These are phyloP conservation scores for Polyporus tsugae DNA, from an alignment of 1,284 basidiomycete genomes.

Conservation along the genomic window DNA sequence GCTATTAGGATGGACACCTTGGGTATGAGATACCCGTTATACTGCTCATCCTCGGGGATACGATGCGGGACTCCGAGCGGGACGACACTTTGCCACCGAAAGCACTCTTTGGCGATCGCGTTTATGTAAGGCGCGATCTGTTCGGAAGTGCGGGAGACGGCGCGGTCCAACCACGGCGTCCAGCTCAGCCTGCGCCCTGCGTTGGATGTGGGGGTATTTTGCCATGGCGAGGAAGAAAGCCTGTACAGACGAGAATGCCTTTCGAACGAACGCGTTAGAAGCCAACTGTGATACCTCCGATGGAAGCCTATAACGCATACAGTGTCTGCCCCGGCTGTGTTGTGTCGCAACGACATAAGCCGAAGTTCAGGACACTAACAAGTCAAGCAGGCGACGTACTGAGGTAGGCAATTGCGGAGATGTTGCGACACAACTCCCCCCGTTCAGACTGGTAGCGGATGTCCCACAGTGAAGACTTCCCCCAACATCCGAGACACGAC, in stretches of 20 bases:
- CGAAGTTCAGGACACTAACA: not conserved
- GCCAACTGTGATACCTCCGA: not conserved
- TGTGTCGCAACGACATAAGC: not conserved
- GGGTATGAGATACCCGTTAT: slow-evolving; percentile 28
- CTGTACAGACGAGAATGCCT: slow-evolving; percentile 36
- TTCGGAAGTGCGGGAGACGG: slow-evolving; percentile 21
- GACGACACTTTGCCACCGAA: slow-evolving; percentile 11
- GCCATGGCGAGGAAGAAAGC: slow-evolving; percentile 38
- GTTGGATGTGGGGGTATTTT: slow-evolving; percentile 31
- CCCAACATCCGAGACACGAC: not conserved
- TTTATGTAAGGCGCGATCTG: slow-evolving; percentile 22
- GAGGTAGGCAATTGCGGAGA: slow-evolving; percentile 16
- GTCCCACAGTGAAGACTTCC: not conserved
- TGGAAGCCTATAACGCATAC: not conserved
- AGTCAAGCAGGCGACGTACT: slow-evolving; percentile 1
- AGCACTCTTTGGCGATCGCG: slow-evolving; percentile 22
- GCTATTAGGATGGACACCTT: slow-evolving; percentile 16
- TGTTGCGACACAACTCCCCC: slow-evolving; percentile 16
- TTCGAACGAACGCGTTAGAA: not conserved
- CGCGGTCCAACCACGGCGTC: slow-evolving; percentile 21
- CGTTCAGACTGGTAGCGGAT: not conserved
- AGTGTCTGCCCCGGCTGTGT: not conserved
- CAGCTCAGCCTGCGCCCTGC: slow-evolving; percentile 24
- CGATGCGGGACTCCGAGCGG: slow-evolving; percentile 23
- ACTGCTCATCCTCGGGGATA: slow-evolving; percentile 20